phyloP scores from a whole-genome alignment of 176 grass and related monocot species.

The Otatea glauca region DNA sequence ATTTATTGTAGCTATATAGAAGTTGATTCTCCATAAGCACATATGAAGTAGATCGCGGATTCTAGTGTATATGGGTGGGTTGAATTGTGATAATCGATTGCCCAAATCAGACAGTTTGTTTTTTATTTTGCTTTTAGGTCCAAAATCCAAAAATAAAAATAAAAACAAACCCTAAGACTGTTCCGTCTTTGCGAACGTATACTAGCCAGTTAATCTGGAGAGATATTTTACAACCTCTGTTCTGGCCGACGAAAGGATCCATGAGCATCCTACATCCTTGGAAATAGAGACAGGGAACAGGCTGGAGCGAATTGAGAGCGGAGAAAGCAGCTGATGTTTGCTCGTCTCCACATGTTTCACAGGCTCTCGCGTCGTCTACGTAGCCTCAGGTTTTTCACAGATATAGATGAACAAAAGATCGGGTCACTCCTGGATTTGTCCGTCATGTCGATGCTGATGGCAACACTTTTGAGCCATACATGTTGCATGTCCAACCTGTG shows the following conservation, averaged over 20 bases:
- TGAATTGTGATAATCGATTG: no score
- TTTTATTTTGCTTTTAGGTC: no score
- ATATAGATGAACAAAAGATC: not conserved
- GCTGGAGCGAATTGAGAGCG: no score
- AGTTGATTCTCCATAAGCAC: no score
- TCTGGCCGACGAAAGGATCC: not conserved
- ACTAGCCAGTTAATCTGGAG: not conserved
- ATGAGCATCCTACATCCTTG: not conserved
- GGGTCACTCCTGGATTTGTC: not conserved
- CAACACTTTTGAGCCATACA: not conserved
- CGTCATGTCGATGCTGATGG: not conserved
- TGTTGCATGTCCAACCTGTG: not conserved
- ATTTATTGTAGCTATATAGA: no score
- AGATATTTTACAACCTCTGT: not conserved
- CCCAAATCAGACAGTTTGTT: no score
- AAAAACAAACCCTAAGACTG: no score
- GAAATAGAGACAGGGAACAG: no score
- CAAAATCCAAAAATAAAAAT: no score
- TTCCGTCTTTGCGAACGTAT: not conserved
- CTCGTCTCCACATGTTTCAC: not conserved
- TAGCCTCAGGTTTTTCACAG: not conserved
- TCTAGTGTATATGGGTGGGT: no score
- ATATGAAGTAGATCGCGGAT: no score
- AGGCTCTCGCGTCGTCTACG: not conserved
- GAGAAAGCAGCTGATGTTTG: not conserved